Conservation (phyloP, 129 eudicot genomes). For the Pulicaria dysenterica region DNA sequence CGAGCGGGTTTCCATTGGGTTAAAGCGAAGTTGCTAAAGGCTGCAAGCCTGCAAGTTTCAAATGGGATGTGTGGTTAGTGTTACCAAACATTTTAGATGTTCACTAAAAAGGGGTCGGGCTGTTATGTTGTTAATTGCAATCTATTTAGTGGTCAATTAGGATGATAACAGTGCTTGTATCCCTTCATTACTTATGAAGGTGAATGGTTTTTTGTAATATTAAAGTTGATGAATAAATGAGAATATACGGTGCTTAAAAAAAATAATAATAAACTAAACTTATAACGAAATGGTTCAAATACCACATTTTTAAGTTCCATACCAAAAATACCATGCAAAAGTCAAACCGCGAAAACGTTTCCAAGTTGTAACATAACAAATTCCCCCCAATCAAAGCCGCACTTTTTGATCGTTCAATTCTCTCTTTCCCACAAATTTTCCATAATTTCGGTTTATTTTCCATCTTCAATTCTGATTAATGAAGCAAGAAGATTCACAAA, state of each 20-base stretch:
- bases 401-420: conserved; percentile 33
- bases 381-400: conserved; percentile 44
- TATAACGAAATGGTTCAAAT: neutral
- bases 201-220: too few species aligned
- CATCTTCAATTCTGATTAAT: conserved; percentile 12
- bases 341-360: conserved; percentile 30
- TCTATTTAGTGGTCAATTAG: too few species aligned
- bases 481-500: conserved; percentile 19
- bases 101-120: too few species aligned
- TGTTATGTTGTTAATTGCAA: too few species aligned
- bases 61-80: too few species aligned
- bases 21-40: too few species aligned
- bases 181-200: too few species aligned
- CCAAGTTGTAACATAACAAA: conserved; percentile 26
- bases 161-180: too few species aligned
- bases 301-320: conserved; percentile 1
- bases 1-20: too few species aligned
- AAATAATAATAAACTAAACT: neutral
- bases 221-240: neutral
- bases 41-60: too few species aligned
- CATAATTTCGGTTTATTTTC: conserved; percentile 12
- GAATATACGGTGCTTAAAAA: neutral
- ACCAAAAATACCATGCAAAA: conserved; percentile 15
- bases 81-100: too few species aligned
- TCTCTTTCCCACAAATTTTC: conserved; percentile 21